phyloP scores from a whole-genome alignment of 257 asterid species.

The Nicotiana attenuata region DNA sequence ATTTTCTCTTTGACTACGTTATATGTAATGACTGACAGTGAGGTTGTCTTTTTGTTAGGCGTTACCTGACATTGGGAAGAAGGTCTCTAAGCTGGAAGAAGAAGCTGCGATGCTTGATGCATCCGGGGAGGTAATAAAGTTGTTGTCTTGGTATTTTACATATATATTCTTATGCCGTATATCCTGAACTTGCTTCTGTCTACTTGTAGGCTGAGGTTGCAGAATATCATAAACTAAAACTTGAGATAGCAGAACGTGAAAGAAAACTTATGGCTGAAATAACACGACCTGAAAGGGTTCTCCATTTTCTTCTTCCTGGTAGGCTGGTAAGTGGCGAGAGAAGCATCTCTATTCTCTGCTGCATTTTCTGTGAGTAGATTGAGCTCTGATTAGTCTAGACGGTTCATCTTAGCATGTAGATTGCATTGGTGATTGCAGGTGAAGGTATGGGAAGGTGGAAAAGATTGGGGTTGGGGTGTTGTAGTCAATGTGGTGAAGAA shows the following conservation, averaged over 20 bases:
- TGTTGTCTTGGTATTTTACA: conserved; percentile 13
- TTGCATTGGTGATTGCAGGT: conserved; percentile 45
- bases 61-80: conserved; percentile 84
- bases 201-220: conserved; percentile 71
- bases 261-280: conserved; percentile 89
- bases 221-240: conserved; percentile 78
- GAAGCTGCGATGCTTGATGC: conserved; percentile 93
- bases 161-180: conserved; percentile 8
- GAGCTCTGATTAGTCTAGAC: neutral
- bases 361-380: neutral
- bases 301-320: conserved; percentile 84
- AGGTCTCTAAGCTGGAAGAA: conserved; percentile 72
- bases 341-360: neutral
- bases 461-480: conserved; percentile 99
- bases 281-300: conserved; percentile 79
- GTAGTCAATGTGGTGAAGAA: conserved; percentile 90
- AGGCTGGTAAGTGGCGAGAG: conserved; percentile 67
- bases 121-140: conserved; percentile 69
- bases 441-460: conserved; percentile 89
- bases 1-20: neutral
- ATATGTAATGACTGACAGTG: conserved; percentile 20
- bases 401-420: conserved; percentile 2
- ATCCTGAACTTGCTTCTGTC: conserved; percentile 15
- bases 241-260: conserved; percentile 70
- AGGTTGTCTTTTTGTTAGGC: conserved; percentile 43